Percentiles rank a stretch among this genome's conserved stretches.
phyloP scores from a whole-genome alignment of 1,284 basidiomycete genomes.

The Melampsora larici-populina region DNA sequence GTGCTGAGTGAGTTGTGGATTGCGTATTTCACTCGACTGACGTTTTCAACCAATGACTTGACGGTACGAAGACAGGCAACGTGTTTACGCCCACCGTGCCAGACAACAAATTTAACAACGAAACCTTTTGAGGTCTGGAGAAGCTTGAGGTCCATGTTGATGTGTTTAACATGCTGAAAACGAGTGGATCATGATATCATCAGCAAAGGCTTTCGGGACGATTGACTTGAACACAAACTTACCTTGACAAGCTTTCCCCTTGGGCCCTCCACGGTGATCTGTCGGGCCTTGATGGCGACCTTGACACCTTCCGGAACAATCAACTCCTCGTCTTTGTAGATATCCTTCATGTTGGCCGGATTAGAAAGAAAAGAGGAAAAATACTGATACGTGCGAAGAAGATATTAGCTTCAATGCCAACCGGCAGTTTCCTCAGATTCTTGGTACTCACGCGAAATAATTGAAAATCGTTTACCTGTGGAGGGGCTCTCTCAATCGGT shows the following conservation, averaged over 20 bases:
- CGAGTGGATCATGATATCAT: neutral
- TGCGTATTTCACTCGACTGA: neutral
- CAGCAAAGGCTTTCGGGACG: neutral
- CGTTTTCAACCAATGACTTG: slow-evolving; percentile 85
- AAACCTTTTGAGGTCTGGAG: slow-evolving; percentile 60
- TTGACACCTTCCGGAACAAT: slow-evolving; percentile 79
- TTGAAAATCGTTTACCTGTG: no score
- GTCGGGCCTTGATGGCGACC: slow-evolving; percentile 78
- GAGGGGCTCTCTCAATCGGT: no score
- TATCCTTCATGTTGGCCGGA: slow-evolving; percentile 67
- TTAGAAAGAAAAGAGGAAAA: no score
- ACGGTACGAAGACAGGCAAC: slow-evolving; percentile 97
- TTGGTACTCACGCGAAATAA: no score
- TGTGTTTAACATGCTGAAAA: slow-evolving; percentile 72
- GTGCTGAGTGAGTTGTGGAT: neutral
- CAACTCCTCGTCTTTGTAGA: slow-evolving; percentile 90
- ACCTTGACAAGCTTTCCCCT: slow-evolving; percentile 80
- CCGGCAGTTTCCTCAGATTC: no score
- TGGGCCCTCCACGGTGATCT: slow-evolving; percentile 83
- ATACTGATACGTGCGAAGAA: no score
- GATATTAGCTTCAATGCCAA: no score
- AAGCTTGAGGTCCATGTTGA: slow-evolving; percentile 92
- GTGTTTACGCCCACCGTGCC: slow-evolving; percentile 98
- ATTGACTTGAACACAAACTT: neutral
- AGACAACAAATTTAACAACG: slow-evolving; percentile 87